Base-by-base conservation (phyloP, 164 flowering plant species). In the Macadamia tetraphylla region DNA sequence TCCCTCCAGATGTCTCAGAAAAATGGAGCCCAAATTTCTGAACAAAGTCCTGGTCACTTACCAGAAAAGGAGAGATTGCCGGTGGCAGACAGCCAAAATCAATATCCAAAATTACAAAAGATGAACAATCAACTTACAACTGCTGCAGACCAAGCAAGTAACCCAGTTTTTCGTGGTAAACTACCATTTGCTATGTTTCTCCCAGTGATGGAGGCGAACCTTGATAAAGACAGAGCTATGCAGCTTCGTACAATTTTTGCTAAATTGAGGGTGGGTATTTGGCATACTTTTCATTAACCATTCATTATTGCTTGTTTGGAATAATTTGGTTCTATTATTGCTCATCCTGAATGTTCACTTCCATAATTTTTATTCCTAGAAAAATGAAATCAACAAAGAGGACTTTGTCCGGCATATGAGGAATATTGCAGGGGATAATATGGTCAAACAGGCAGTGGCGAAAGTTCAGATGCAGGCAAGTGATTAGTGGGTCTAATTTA, bases 401-500 rank as follows among this genome's bases (percentile, higher is more conserved):
- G 86, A 71, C 51, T 94, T 94, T 77, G 83, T 90, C 52, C 78
- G 92, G 73, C 89, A 74, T 60, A 87, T 92, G 85, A 82, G 85
- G 75, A 78, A 73, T 72, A 80, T 92, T 71, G 97, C 92, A 29
- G 98, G 99, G 49, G 97, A 90, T 67, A 91, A 89, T 77, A 87
- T 89, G 94, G 92, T 94, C 29, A 89, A 81, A 81, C 60, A 82
- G 80, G 98, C 97, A 55, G 85, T 87, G 29, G 55, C 58, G 40
- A 80, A 81, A 74, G 51, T 92, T 67, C 91, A 87, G 51, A 62
- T 77, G 46, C 87, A 85, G 88, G 96, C 85, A 79, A 76, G 77
- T 55, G 52, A 9, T 46, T 44, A 23, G 30, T 44, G 30, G 29
- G 29, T 51, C 57, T 65, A n/a, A 18, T 71, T 6, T 53, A 18